Conservation (phyloP, 805 yeast genomes). For the Yarrowia deformans region DNA sequence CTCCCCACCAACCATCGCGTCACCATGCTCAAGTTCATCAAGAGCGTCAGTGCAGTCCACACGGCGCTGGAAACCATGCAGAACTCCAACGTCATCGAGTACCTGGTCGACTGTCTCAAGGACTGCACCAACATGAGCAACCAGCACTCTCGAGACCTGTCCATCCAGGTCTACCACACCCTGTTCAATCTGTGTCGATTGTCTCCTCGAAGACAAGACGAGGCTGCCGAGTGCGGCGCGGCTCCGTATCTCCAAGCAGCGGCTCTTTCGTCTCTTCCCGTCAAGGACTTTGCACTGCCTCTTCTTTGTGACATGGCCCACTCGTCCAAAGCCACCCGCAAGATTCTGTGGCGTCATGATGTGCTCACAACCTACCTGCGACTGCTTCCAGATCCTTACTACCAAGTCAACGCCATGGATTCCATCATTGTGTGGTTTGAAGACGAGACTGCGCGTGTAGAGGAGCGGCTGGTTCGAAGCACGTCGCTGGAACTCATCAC, state of each 20-base stretch:
- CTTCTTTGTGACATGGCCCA: conserved; percentile 61
- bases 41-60: conserved; percentile 48
- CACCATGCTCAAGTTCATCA: conserved; percentile 55
- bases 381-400: conserved; percentile 59
- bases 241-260: conserved; percentile 56
- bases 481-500: conserved; percentile 37
- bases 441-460: conserved; percentile 45
- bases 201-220: conserved; percentile 56
- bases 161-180: conserved; percentile 58
- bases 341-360: conserved; percentile 51
- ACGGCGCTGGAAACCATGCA: conserved; percentile 47
- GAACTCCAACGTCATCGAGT: conserved; percentile 54
- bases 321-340: conserved; percentile 54
- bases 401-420: conserved; percentile 65
- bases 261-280: conserved; percentile 54
- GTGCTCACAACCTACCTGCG: conserved; percentile 53
- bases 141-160: conserved; percentile 51
- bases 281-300: conserved; percentile 62
- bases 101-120: conserved; percentile 51
- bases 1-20: conserved; percentile 51
- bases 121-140: conserved; percentile 40
- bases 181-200: conserved; percentile 62
- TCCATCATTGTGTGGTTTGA: conserved; percentile 54
- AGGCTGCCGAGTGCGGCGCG: conserved; percentile 57
- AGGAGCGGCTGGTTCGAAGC: conserved; percentile 40